Evolutionary conservation across 495 filamentous ascomycete genomes (phyloP).

Genomic region (Podospora comata): DNA sequence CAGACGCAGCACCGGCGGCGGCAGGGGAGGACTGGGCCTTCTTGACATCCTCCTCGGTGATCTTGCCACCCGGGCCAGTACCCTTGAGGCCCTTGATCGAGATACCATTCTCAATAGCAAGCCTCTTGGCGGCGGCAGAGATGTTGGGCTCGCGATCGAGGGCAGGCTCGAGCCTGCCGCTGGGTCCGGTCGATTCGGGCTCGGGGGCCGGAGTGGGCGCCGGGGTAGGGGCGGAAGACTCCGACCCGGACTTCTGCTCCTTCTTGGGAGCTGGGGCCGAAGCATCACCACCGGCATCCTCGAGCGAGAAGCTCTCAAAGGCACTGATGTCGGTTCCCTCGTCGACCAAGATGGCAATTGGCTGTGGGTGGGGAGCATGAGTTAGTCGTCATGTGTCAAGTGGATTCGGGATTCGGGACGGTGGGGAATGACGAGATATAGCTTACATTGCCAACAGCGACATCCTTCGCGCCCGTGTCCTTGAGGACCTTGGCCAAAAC

Average conservation of each 20-base stretch:
- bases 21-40: constrained; percentile 53
- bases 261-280: constrained; percentile 53
- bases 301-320: constrained; percentile 82
- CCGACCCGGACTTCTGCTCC: constrained; percentile 52
- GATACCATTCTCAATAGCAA: constrained; percentile 85
- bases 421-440: constrained; percentile 31
- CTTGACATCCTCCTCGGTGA: constrained; percentile 91
- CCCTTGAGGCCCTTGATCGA: constrained; percentile 78
- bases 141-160: constrained; percentile 75
- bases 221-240: constrained; percentile 57
- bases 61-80: constrained; percentile 77
- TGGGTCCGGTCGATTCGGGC: constrained; percentile 68
- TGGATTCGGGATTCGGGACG: constrained; percentile 12
- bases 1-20: constrained; percentile 49
- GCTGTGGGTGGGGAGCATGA: constrained; percentile 50
- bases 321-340: constrained; percentile 79
- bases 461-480: constrained; percentile 90
- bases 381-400: constrained; percentile 21
- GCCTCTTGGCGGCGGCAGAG: constrained; percentile 69
- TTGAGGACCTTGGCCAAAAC: constrained; percentile 92
- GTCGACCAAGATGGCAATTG: constrained; percentile 92
- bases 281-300: constrained; percentile 87
- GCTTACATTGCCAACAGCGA: constrained; percentile 89
- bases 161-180: constrained; percentile 74
- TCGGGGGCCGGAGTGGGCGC: constrained; percentile 57